Evolutionary conservation across 139 green algal species (phyloP), one percentile per base, ranked within the genome.

Genomic region (Picochlorum costavermella): DNA sequence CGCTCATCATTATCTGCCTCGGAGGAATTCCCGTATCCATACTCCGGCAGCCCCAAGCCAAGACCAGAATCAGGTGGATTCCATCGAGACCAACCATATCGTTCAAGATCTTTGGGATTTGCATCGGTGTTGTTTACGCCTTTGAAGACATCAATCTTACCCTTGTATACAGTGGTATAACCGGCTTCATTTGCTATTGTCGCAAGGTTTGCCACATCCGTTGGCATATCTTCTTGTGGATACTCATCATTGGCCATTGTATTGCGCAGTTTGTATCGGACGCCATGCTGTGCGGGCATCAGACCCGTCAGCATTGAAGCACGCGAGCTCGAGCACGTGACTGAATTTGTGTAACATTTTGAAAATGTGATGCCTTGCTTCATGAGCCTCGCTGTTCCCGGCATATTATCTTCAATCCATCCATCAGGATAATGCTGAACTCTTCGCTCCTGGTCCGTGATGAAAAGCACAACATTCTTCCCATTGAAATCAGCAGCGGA

Each of bases 391-490:
- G 64, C 62, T 23, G 51, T 30, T 9, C 51, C 64, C 1, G 53
- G 64, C 48, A 71, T 20, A 37, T 71, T 71, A 3, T 25, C 29
- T 12, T 10, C 12, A 20, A 64, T 53, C 51, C 53, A 71, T 20
- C 33, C 33, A 16, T 50, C 50, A 13, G 64, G 64, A 11, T 64
- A 56, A 17, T 71, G 17, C 6, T 53, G 30, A 10, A 36, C 40
- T 20, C 20, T 23, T 26, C 50, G 31, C 50, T 71, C 64, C 50
- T 71, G 64, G 25, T 67, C 61, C 17, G 64, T 53, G 36, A 71
- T n/a, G 17, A 71, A 71, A 0, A 71, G n/a, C 11, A 71, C 25
- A 29, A 71, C 30, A 37, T 71, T 65, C 14, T 71, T 71, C n/a
- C 64, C 64, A 33, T 64, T 64, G 49, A 65, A 70, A 40, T 40